Conservation (phyloP, 2,329 filamentous ascomycete genomes). For the Colletotrichum endophyticum region DNA sequence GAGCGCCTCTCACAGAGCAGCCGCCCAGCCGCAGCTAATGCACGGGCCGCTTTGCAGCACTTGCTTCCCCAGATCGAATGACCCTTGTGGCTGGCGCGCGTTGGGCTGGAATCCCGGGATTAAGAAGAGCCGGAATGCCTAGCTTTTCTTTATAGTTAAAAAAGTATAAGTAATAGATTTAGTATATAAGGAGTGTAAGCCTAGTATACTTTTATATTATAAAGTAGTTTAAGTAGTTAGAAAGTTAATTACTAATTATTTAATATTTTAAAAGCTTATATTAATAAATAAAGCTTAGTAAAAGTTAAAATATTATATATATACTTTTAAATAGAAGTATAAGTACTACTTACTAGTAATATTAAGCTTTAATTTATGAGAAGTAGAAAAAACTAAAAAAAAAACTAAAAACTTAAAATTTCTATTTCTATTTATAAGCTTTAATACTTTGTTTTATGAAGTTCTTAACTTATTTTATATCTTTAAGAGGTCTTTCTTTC, state of each 20-base stretch:
- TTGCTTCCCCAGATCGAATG: neutral
- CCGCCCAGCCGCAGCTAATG: constrained; percentile 1
- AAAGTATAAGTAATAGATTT: fast-evolving
- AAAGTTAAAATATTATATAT: fast-evolving
- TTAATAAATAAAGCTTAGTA: too few relatives aligned
- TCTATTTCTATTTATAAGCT: too few relatives aligned
- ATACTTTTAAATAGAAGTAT: fast-evolving
- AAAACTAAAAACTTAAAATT: too few relatives aligned
- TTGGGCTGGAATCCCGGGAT: neutral
- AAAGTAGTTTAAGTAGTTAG: fast-evolving
- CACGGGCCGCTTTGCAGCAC: neutral
- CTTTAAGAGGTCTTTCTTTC: fast-evolving
- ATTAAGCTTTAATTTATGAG: fast-evolving
- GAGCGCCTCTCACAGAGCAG: neutral
- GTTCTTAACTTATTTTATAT: fast-evolving
- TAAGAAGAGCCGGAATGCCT: neutral
- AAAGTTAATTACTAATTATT: too few relatives aligned
- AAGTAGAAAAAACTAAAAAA: fast-evolving
- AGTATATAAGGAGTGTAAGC: fast-evolving
- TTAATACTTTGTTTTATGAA: too few relatives aligned
- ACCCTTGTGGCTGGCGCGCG: neutral
- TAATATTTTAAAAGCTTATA: too few relatives aligned
- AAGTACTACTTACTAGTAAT: too few relatives aligned
- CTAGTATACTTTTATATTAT: fast-evolving
- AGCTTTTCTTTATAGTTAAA: fast-evolving